Evolutionary conservation across 169 alveolate species (phyloP), one percentile per base, ranked within the genome.

Genomic region (Plasmodium gallinaceum): DNA sequence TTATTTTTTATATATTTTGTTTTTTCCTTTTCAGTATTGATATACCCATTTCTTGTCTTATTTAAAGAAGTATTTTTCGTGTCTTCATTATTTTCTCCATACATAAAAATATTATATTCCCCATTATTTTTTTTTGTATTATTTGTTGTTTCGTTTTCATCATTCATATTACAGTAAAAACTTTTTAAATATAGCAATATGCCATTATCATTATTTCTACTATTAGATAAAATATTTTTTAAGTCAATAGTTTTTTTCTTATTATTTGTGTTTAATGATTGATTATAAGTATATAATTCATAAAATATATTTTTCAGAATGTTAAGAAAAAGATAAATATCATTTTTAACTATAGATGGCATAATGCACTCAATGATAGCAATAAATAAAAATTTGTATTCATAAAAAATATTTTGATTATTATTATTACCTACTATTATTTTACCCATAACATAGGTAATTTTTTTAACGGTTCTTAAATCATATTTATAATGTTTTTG

Each of bases 401-500:
- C 91, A 32, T 83, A 69, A 60, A 68, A 83, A 83, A 83, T 83
- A 61, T 54, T 83, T 16, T 58, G 18, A 26, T 68, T 18, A 5
- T 18, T 5, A 24, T 61, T 24, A 20, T 24, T 61, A 0, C 54
- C 91, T 12, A 12, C 83, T 10, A 54, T 83, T 7, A 83, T 90
- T 65, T 96, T 97, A 64, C 99, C 99, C 45, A 99, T 98, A 45
- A 96, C 92, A 60, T 94, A 96, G 10, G 98, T 94, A 18, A 98
- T 98, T 60, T 97, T 93, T 93, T 98, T 98, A 71, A 98, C 95
- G 2, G 99, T 99, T 70, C 99, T 95, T 22, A 99, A 93, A 32
- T 99, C 99, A 78, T 98, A 99, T 92, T 99, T 99, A 92, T 98
- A 99, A 89, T 98, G 99, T 37, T 98, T 98, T 90, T 98, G 99